These are phyloP conservation scores for Ilyonectria robusta DNA, from an alignment of 2,329 filamentous ascomycete species.

Conservation along the genomic window DNA sequence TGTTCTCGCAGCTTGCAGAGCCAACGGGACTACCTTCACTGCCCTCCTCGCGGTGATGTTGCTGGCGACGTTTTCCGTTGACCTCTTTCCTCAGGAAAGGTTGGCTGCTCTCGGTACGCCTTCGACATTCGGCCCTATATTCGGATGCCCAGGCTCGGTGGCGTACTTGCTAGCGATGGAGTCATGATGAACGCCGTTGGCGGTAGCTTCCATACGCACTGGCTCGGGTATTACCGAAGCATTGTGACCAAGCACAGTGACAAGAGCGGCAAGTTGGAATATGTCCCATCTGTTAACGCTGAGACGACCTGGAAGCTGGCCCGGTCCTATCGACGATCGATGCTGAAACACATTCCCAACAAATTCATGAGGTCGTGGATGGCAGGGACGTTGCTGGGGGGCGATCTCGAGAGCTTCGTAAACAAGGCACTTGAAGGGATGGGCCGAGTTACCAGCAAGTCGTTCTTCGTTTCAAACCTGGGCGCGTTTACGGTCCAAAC, in stretches of 20 bases:
- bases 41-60: slow-evolving; percentile 38
- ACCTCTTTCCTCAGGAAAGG: slow-evolving; percentile 41
- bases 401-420: slow-evolving; percentile 29
- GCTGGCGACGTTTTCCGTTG: slow-evolving; percentile 35
- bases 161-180: slow-evolving; percentile 18
- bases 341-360: slow-evolving; percentile 18
- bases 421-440: slow-evolving; percentile 12
- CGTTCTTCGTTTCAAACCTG: slow-evolving; percentile 26
- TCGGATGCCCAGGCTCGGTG: slow-evolving; percentile 11
- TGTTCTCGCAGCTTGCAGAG: slow-evolving; percentile 34
- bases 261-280: background rate
- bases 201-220: slow-evolving; percentile 21
- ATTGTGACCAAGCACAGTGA: slow-evolving; percentile 9
- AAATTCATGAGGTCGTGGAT: slow-evolving; percentile 23
- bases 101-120: slow-evolving; percentile 31
- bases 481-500: slow-evolving; percentile 22
- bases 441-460: slow-evolving; percentile 18
- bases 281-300: slow-evolving; percentile 12
- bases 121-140: slow-evolving; percentile 23
- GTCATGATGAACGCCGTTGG: slow-evolving; percentile 26
- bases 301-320: slow-evolving; percentile 25
- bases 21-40: slow-evolving; percentile 39
- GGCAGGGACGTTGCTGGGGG: slow-evolving; percentile 19
- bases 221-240: slow-evolving; percentile 27
- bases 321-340: slow-evolving; percentile 16